Percentiles rank a stretch among this genome's conserved stretches.
phyloP scores from a whole-genome alignment of 2,329 filamentous ascomycete genomes.

The Fusarium sp. region DNA sequence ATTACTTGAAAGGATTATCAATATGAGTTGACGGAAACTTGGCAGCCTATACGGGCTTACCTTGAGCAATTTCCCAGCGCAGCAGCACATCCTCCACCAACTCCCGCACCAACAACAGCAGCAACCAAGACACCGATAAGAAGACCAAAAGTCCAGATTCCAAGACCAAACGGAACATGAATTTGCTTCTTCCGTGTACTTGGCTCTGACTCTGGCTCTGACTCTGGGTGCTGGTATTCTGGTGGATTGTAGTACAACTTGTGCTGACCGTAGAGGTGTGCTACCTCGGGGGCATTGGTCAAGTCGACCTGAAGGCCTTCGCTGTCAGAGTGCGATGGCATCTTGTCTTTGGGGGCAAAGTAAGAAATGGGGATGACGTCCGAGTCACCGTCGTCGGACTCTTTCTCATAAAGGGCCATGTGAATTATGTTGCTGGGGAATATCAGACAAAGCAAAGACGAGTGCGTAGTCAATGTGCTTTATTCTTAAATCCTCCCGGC shows the following conservation, averaged over 20 bases:
- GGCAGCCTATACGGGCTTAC: background rate
- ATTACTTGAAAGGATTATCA: background rate
- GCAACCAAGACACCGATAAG: background rate
- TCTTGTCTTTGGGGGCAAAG: background rate
- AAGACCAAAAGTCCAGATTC: constrained; percentile 1
- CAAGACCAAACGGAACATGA: background rate
- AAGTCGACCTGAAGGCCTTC: constrained; percentile 1
- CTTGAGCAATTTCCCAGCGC: background rate
- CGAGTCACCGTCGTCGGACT: background rate
- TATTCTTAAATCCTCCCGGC: background rate
- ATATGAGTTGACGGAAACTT: background rate
- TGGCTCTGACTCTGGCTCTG: background rate
- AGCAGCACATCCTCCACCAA: constrained; percentile 2
- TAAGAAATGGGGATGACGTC: background rate
- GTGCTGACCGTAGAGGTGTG: background rate
- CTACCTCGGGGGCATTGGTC: background rate
- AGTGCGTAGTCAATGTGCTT: background rate
- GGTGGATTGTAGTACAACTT: background rate
- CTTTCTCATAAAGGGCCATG: background rate
- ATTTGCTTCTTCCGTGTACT: background rate
- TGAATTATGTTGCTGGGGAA: background rate
- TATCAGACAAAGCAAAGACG: background rate
- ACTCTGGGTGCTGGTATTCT: background rate
- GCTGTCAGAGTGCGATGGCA: background rate
- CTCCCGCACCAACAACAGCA: background rate